Percentiles rank a stretch among this genome's conserved stretches.
Conservation (phyloP, 2,329 filamentous ascomycete species). For the Coccinonectria pachysandricola region DNA sequence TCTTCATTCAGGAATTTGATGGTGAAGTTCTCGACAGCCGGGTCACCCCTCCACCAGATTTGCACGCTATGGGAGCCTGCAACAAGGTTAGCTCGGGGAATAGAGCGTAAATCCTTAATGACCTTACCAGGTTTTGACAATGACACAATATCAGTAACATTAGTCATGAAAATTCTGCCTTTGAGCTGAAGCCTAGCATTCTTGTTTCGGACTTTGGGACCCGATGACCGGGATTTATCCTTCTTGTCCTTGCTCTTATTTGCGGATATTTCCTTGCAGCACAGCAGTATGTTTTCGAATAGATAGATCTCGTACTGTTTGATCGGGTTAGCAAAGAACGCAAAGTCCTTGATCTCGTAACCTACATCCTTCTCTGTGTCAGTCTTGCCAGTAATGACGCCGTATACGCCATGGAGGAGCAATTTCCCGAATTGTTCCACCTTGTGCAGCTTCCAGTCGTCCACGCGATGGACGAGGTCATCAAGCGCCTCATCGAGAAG, state of each 20-base stretch:
- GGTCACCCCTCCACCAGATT: conserved; percentile 97
- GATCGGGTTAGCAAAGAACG: conserved; percentile 7
- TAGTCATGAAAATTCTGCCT: conserved; percentile 97
- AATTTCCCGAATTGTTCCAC: conserved; percentile 87
- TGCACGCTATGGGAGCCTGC: conserved; percentile 87
- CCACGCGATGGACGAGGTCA: conserved; percentile 72
- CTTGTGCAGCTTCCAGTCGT: conserved; percentile 93
- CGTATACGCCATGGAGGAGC: conserved; percentile 80
- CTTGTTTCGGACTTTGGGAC: conserved; percentile 49
- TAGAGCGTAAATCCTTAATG: conserved; percentile 1
- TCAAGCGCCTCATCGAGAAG: conserved; percentile 73
- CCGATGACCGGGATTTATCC: conserved; percentile 47
- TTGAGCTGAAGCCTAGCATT: conserved; percentile 86
- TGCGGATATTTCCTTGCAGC: conserved; percentile 88
- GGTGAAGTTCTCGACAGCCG: conserved; percentile 89
- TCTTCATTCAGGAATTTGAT: conserved; percentile 91
- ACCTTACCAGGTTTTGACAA: conserved; percentile 73
- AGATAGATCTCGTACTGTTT: conserved; percentile 89
- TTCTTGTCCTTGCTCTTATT: conserved; percentile 76
- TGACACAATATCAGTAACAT: conserved; percentile 89
- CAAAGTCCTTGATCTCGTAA: conserved; percentile 17
- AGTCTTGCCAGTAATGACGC: conserved; percentile 79
- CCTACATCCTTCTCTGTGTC: conserved; percentile 83
- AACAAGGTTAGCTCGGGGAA: conserved; percentile 17
- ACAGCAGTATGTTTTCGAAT: conserved; percentile 89